Percentiles rank a stretch among this genome's conserved stretches.
These are phyloP conservation scores for Yamadazyma triangularis DNA, from an alignment of 1,139 yeast species.

Conservation along the genomic window DNA sequence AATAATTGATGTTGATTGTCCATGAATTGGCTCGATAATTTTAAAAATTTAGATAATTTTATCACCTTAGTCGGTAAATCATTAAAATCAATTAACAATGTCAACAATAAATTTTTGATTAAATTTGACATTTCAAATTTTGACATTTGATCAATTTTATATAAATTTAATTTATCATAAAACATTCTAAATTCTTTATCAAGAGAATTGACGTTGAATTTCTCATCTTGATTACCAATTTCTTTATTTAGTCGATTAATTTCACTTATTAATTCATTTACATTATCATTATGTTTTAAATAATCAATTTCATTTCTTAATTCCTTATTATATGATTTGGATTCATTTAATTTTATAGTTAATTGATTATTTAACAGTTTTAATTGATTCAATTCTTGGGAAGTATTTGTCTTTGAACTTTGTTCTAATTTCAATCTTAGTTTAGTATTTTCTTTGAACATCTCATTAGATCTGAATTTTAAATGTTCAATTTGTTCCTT, in stretches of 20 bases:
- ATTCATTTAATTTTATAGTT: slow-evolving; percentile 9
- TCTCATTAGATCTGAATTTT: neutral
- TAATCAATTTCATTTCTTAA: slow-evolving; percentile 16
- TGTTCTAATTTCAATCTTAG: neutral
- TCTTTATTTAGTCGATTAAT: slow-evolving; percentile 6
- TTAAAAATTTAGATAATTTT: slow-evolving; percentile 22
- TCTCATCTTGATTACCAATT: slow-evolving; percentile 8
- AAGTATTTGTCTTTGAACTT: neutral
- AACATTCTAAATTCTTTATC: slow-evolving; percentile 18
- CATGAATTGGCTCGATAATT: slow-evolving; percentile 20
- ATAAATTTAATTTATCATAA: slow-evolving; percentile 24
- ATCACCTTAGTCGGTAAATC: slow-evolving; percentile 21
- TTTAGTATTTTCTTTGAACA: neutral
- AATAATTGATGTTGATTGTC: slow-evolving; percentile 23
- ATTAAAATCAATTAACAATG: slow-evolving; percentile 25
- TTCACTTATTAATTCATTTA: slow-evolving; percentile 1
- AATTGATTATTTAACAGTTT: slow-evolving; percentile 8
- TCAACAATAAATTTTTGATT: slow-evolving; percentile 30
- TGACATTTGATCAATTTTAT: slow-evolving; percentile 22
- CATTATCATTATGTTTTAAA: slow-evolving; percentile 4
- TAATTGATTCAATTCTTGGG: neutral
- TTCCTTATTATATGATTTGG: slow-evolving; percentile 12
- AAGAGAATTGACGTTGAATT: slow-evolving; percentile 6
- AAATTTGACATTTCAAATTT: slow-evolving; percentile 24
- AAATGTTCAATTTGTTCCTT: slow-evolving; percentile 4